Evolutionary conservation across 352 stramenopile genomes (phyloP).

Genomic region (Phytopythium helicoides): DNA sequence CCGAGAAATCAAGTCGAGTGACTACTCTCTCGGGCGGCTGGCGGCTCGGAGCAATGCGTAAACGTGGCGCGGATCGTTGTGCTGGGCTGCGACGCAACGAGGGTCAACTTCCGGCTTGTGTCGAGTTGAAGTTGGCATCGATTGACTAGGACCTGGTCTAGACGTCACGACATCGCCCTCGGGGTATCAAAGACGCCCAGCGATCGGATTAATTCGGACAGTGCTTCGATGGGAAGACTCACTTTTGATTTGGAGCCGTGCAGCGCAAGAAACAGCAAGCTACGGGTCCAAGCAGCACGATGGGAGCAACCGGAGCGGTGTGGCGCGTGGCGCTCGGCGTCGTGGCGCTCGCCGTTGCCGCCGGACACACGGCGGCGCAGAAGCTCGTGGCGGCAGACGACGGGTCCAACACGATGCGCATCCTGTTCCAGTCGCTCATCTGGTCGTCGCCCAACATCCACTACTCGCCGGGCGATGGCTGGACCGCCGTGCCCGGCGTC

Average conservation of each 20-base stretch:
- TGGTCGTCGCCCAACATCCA: conserved; percentile 17
- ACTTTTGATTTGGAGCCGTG: neutral
- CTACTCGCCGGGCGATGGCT: conserved; percentile 14
- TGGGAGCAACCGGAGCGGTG: too few relatives aligned
- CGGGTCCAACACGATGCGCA: conserved; percentile 5
- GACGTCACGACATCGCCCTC: too few relatives aligned
- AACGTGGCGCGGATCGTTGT: too few relatives aligned
- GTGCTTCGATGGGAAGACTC: neutral
- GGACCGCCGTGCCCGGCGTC: conserved; percentile 14
- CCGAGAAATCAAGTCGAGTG: conserved; percentile 6
- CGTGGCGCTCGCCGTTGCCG: neutral
- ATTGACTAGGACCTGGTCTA: too few relatives aligned
- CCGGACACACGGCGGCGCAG: neutral
- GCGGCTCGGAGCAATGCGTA: too few relatives aligned
- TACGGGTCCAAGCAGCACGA: too few relatives aligned
- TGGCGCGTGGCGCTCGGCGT: conserved; percentile 1
- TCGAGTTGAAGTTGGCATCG: too few relatives aligned
- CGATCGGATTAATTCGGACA: neutral
- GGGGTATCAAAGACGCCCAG: too few relatives aligned
- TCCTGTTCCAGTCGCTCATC: conserved; percentile 16
- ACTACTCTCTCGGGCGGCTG: neutral
- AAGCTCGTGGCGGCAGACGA: conserved; percentile 1
- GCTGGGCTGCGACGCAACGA: too few relatives aligned
- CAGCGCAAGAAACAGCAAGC: neutral
- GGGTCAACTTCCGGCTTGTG: too few relatives aligned